Percentiles rank a stretch among this genome's conserved stretches.
Conservation (phyloP, 192 early-diverging fungal species). For the Helicostylum pulchrum region DNA sequence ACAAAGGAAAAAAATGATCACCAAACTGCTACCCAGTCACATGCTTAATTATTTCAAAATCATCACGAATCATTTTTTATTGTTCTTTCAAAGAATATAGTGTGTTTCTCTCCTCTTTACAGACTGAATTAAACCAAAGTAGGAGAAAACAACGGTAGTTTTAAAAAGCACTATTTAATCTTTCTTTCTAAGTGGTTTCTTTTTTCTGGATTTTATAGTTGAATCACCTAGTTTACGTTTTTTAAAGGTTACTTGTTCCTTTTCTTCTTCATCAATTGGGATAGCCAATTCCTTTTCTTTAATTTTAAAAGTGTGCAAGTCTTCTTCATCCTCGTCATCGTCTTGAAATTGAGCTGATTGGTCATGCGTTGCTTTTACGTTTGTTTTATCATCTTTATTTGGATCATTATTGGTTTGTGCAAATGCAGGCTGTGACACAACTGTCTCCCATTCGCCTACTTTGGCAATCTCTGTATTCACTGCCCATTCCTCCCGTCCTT, state of each 20-base stretch:
- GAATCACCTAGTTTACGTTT: slow-evolving; percentile 40
- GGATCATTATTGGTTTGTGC: not conserved
- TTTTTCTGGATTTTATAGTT: not conserved
- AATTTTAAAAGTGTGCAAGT: slow-evolving; percentile 47
- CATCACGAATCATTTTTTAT: not conserved
- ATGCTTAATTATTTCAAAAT: slow-evolving; percentile 1
- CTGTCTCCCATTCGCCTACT: slow-evolving; percentile 20
- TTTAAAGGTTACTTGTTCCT: slow-evolving; percentile 38
- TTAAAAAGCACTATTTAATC: not conserved
- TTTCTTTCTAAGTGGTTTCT: slow-evolving; percentile 9
- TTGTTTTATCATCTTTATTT: not conserved
- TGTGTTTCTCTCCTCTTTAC: not conserved
- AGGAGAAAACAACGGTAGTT: too few species aligned
- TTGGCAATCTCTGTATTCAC: slow-evolving; percentile 1
- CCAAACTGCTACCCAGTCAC: not conserved
- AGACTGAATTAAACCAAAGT: too few species aligned
- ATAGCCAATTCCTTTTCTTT: slow-evolving; percentile 46
- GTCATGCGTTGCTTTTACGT: slow-evolving; percentile 6
- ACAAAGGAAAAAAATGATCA: not conserved
- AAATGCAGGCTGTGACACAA: not conserved
- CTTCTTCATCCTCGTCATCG: slow-evolving; percentile 41
- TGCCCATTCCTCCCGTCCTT: slow-evolving; percentile 17
- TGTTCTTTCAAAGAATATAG: not conserved
- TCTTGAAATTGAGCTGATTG: slow-evolving; percentile 37
- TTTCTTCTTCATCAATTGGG: slow-evolving; percentile 18